These are phyloP conservation scores for Hyaloperonospora brassicae DNA, from an alignment of 352 stramenopile genomes.

Conservation along the genomic window DNA sequence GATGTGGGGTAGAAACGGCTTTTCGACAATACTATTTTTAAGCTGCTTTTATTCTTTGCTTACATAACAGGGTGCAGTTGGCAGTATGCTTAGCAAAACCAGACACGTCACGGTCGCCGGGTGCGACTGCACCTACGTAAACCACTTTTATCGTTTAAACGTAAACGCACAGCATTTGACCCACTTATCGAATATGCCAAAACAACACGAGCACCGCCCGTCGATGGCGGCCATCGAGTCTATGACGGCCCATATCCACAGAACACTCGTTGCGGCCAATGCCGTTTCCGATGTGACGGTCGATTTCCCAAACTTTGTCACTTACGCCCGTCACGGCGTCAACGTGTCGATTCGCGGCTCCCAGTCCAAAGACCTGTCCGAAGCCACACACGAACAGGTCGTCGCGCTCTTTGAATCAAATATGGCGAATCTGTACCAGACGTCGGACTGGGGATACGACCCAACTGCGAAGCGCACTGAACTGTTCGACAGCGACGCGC, in stretches of 20 bases:
- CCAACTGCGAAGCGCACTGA: conserved; percentile 73
- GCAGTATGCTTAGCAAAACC: too few relatives aligned
- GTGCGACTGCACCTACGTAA: too few relatives aligned
- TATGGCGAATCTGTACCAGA: conserved; percentile 87
- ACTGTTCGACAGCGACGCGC: conserved; percentile 76
- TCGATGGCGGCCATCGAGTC: neutral
- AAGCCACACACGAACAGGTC: conserved; percentile 29
- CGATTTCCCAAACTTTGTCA: conserved; percentile 51
- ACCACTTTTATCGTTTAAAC: too few relatives aligned
- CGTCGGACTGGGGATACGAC: conserved; percentile 88
- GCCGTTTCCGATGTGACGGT: conserved; percentile 44
- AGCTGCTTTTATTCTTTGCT: too few relatives aligned
- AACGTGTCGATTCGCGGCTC: conserved; percentile 36
- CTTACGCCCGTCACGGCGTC: conserved; percentile 45
- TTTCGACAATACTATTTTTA: too few relatives aligned
- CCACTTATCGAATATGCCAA: too few relatives aligned
- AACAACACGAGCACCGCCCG: too few relatives aligned
- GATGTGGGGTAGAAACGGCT: too few relatives aligned
- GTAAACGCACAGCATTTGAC: too few relatives aligned
- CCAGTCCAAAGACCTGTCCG: conserved; percentile 32
- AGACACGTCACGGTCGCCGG: too few relatives aligned
- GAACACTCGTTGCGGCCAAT: conserved; percentile 44
- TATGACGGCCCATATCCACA: conserved; percentile 1
- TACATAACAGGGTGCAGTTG: too few relatives aligned
- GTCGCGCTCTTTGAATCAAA: conserved; percentile 85